Conservation (phyloP, 1,284 basidiomycete genomes). For the Irpex rosettiformis region DNA sequence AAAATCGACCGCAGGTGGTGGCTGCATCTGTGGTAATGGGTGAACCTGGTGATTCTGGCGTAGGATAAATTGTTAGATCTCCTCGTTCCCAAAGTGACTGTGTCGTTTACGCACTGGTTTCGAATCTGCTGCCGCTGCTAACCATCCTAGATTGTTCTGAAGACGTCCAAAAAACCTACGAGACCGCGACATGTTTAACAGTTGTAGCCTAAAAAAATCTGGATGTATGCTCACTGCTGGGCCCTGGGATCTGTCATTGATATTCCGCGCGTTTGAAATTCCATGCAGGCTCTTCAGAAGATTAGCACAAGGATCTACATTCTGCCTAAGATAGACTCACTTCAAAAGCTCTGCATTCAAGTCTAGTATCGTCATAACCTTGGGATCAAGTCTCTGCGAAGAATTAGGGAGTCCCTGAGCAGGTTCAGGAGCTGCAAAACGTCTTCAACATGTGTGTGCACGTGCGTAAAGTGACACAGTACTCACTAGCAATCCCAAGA, state of each 20-base stretch:
- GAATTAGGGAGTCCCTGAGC: conserved; percentile 9
- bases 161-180: conserved; percentile 52
- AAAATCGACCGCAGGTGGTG: conserved; percentile 51
- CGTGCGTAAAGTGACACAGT: background rate
- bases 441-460: background rate
- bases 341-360: conserved; percentile 64
- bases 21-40: conserved; percentile 51
- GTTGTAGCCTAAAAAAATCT: conserved; percentile 4
- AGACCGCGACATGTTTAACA: conserved; percentile 12
- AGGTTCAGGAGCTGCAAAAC: conserved; percentile 15
- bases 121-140: conserved; percentile 56
- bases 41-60: conserved; percentile 18
- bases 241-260: conserved; percentile 45
- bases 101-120: background rate
- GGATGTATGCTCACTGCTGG: conserved; percentile 45
- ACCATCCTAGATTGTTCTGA: conserved; percentile 65
- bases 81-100: background rate
- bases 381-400: conserved; percentile 35
- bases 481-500: conserved; percentile 13
- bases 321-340: conserved; percentile 34
- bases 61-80: background rate
- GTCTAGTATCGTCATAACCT: conserved; percentile 57
- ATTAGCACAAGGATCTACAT: background rate
- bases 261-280: conserved; percentile 54
- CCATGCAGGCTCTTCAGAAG: conserved; percentile 30